Conservation (phyloP, 108 stramenopile species). For the Skeletonema marinoi region DNA sequence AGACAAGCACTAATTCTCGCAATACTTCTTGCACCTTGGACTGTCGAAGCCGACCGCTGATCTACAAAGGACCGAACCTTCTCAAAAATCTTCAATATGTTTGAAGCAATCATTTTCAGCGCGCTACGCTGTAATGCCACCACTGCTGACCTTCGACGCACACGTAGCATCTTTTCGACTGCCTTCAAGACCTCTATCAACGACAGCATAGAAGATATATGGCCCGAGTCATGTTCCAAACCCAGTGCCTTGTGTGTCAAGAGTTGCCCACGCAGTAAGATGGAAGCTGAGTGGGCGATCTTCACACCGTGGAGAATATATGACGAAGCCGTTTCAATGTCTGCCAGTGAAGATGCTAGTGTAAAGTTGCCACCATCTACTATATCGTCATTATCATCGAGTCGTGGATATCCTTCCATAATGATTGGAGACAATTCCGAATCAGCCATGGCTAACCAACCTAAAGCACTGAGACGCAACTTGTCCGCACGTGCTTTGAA, state of each 20-base stretch:
- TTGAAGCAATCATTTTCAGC: constrained; percentile 45
- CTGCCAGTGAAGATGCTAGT: constrained; percentile 21
- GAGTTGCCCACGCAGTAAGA: constrained; percentile 45
- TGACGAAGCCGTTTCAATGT: constrained; percentile 35
- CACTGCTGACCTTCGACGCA: constrained; percentile 43
- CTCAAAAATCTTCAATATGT: constrained; percentile 45
- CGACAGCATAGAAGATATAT: constrained; percentile 25
- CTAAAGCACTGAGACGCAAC: constrained; percentile 31
- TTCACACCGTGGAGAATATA: constrained; percentile 51
- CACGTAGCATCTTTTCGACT: constrained; percentile 51
- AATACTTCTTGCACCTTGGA: constrained; percentile 26
- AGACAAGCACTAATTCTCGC: constrained; percentile 41
- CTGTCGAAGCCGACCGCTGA: constrained; percentile 29
- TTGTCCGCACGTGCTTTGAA: constrained; percentile 27
- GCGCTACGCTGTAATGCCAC: constrained; percentile 39
- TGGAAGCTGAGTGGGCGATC: constrained; percentile 43
- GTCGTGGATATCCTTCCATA: background rate
- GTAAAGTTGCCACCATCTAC: constrained; percentile 7
- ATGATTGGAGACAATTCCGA: constrained; percentile 36
- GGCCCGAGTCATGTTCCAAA: constrained; percentile 15
- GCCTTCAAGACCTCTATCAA: constrained; percentile 49
- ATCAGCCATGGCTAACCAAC: constrained; percentile 41
- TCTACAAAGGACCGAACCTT: constrained; percentile 34
- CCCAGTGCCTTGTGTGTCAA: constrained; percentile 39
- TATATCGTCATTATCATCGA: constrained; percentile 8